Evolutionary conservation across 495 filamentous ascomycete genomes (phyloP), one percentile per base, ranked within the genome.

Genomic region (Penicillium maclennaniae): DNA sequence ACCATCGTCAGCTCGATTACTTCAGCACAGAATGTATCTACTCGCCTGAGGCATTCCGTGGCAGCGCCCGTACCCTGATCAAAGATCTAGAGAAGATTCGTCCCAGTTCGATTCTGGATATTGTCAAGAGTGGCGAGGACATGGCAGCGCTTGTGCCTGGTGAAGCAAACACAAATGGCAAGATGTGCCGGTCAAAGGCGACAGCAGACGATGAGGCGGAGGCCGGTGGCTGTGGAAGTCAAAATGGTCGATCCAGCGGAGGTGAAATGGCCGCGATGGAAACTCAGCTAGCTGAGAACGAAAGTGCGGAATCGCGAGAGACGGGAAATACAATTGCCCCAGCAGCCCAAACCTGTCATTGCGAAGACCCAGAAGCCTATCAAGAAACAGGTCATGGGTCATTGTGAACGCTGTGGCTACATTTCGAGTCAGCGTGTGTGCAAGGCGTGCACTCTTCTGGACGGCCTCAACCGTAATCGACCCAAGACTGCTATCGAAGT

Each of bases 21-120:
- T 98, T 98, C 72, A 92, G 84, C 56, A 98, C 93, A 0, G 93
- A 98, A 73, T 98, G 93, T 74, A 91, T 97, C 49, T 98, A 98
- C 72, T 95, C 90, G 45, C 93, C 93, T 0, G 93, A 98, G 73
- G 93, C 95, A n/a, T 98, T 98, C 60, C 82, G 93, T 23, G 93
- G 93, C 0, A 95, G 88, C 57, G 93, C 93, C 7, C 82, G 93
- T 45, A 87, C 84, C 17, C 71, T 98, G 55, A 95, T 98, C 69
- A 98, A 98, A 75, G 92, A 91, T 61, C 70, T 98, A 23, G 93
- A 98, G 76, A 86, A 87, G 53, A 87, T 98, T 28, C 80, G 93
- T 15, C 92, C 93, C 2, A 96, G 89, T 49, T 89, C 92, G 1
- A 97, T 98, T 55, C 63, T 98, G 45, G 95, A 98, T 71, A 86